Percentiles rank a stretch among this genome's conserved stretches.
phyloP scores from a whole-genome alignment of 306 rosid genomes.

The Lathyrus sativus region DNA sequence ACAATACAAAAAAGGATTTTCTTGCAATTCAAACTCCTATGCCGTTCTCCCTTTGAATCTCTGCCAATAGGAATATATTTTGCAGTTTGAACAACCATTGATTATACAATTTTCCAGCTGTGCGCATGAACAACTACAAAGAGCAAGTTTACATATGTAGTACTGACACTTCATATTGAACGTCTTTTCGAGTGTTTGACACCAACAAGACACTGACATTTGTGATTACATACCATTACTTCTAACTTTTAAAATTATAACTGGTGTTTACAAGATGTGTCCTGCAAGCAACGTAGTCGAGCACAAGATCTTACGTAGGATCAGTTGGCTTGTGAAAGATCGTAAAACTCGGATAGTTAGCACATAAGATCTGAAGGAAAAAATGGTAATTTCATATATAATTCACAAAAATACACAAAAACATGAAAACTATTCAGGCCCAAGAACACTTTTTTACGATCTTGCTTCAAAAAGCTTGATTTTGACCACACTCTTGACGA shows the following conservation, averaged over 20 bases:
- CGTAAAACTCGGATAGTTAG: too few relatives aligned
- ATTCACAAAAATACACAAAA: too few relatives aligned
- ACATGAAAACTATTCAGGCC: too few relatives aligned
- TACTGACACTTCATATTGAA: background rate
- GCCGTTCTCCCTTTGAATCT: background rate
- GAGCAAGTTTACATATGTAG: background rate
- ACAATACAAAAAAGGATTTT: slow-evolving; percentile 5
- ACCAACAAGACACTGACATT: background rate
- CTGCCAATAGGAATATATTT: background rate
- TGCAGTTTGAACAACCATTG: background rate
- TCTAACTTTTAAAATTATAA: background rate
- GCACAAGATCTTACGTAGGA: too few relatives aligned
- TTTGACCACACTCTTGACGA: too few relatives aligned
- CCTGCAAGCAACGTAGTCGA: too few relatives aligned
- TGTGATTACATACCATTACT: background rate
- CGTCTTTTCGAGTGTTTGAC: background rate
- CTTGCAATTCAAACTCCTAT: slow-evolving; percentile 22
- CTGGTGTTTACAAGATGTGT: background rate
- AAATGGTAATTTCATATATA: too few relatives aligned
- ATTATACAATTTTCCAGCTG: background rate
- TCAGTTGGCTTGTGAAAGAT: too few relatives aligned
- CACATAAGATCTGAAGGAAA: too few relatives aligned
- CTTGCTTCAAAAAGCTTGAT: too few relatives aligned
- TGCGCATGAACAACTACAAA: slow-evolving; percentile 14
- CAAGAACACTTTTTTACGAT: too few relatives aligned